Base-by-base conservation (phyloP, 2,329 filamentous ascomycete genomes). In the Hypoxylon sp. region DNA sequence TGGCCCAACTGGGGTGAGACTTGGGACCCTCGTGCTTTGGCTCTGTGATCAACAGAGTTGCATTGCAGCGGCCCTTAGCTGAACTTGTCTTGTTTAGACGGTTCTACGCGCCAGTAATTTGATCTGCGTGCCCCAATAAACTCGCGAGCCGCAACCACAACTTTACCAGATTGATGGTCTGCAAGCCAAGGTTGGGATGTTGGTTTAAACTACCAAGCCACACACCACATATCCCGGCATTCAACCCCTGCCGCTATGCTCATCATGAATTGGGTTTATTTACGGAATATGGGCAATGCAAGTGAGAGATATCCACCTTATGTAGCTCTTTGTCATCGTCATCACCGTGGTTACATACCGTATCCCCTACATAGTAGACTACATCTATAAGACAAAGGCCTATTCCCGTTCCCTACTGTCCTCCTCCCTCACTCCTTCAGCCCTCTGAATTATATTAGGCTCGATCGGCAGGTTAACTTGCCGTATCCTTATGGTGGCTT, bases 41-140 rank as follows among this genome's bases (percentile, higher is more conserved):
- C 23, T 65, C 57, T 68, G 67, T 70, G 67, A 70, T 70, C 65
- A 68, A 58, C 61, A 68, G 53, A 50, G 67, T 68, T 51, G 58
- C 65, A 70, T 70, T 70, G 61, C 67, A 70, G 64, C 46, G 45
- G 59, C 61, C 65, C 53, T 68, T 65, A 65, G 67, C 53, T 63
- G 17, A 53, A 34, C 36, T 60, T 67, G 60, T 52, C 67, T 55
- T 43, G 60, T 49, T 43, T 60, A 30, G 58, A 41, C 41, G 50
- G 57, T 23, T 46, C 32, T 67, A 53, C 57, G 60, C 51, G 59
- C 58, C 55, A 52, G 56, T 62, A 59, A 65, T 45, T 34, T 59
- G 50, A 63, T 50, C 65, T 55, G 58, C 58, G 46, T 41, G 45
- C 58, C 59, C 68, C 59, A 65, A 68, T 67, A 60, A 60, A 63